These are phyloP conservation scores for Solanum ossicruentum DNA, from an alignment of 257 asterid genomes.

Conservation along the genomic window DNA sequence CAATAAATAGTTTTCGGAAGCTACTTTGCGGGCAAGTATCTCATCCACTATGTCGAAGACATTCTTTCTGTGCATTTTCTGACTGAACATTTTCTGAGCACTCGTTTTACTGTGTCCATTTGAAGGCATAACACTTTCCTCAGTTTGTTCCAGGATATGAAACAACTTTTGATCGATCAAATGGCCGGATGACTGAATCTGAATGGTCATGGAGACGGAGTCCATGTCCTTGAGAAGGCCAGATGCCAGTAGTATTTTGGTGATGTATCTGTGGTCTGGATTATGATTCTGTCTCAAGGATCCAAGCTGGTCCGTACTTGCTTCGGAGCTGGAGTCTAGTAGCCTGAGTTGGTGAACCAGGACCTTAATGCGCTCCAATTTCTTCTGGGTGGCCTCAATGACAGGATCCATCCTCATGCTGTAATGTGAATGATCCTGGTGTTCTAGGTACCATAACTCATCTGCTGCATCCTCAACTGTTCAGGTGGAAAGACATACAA, in stretches of 20 bases:
- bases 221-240: slow-evolving; percentile 47
- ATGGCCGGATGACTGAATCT: slow-evolving; percentile 41
- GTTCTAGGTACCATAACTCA: slow-evolving; percentile 45
- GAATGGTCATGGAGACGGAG: slow-evolving; percentile 25
- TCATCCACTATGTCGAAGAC: slow-evolving; percentile 70
- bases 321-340: slow-evolving; percentile 20
- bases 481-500: slow-evolving; percentile 7
- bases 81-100: slow-evolving; percentile 12
- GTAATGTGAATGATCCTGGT: slow-evolving; percentile 22
- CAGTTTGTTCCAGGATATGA: slow-evolving; percentile 65
- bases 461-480: slow-evolving; percentile 36
- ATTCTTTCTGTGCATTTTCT: slow-evolving; percentile 48
- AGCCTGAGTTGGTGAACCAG: slow-evolving; percentile 31
- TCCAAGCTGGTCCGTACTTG: slow-evolving; percentile 14
- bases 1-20: slow-evolving; percentile 21
- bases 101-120: slow-evolving; percentile 9
- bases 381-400: slow-evolving; percentile 18
- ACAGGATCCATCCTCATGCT: slow-evolving; percentile 10
- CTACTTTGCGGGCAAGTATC: slow-evolving; percentile 38
- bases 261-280: slow-evolving; percentile 49
- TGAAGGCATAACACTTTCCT: slow-evolving; percentile 12
- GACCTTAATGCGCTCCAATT: slow-evolving; percentile 26
- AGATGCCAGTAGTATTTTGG: slow-evolving; percentile 46
- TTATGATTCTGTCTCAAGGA: slow-evolving; percentile 16
- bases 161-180: slow-evolving; percentile 56